Evolutionary conservation across 2,329 filamentous ascomycete species (phyloP), one percentile per base, ranked within the genome.

Genomic region (Coniochaeta sp.): DNA sequence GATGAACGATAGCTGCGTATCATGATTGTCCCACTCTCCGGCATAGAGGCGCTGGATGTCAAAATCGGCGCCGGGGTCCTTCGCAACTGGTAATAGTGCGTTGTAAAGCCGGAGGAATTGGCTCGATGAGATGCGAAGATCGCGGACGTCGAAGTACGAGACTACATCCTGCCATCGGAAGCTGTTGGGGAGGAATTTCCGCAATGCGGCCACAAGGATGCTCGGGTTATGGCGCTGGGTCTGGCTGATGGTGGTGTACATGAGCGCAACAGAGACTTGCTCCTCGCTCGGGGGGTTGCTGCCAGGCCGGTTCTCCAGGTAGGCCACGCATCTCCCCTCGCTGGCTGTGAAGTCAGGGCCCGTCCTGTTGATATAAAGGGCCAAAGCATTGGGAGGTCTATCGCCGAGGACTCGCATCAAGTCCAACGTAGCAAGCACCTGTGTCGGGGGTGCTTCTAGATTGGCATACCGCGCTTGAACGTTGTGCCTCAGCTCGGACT

Each of bases 1-100:
- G 51, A 97, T 82, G 65, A 97, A 96, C n/a, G 91, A 95, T 31
- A 99, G 74, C 58, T 97, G 92, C 0, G 94, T 89, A 56, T 95
- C 85, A 13, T 87, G 81, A 58, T 95, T 82, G 56, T 86, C 83
- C 92, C 95, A 99, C 55, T 82, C 75, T 61, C 91, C 91, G 53
- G 91, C 91, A 91, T 94, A 97, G 20, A 99, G 74, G 33, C 78
- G 79, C 65, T 96, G 91, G 42, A 99, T 86, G 64, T 96, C 89
- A 60, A 97, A 83, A 24, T 74, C 73, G 14, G 78, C 72, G 47
- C 81, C 73, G 9, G 74, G 69, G n/a, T 78, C 74, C 50, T 72
- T 71, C 2, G 91, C 88, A 51, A 94, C 75, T 1, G 86, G 84
- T 14, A 91, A 71, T 26, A 99, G 72, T 4, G 89, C 87, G 51